phyloP scores from a whole-genome alignment of 148 eudicot species.

The Spergularia marina region DNA sequence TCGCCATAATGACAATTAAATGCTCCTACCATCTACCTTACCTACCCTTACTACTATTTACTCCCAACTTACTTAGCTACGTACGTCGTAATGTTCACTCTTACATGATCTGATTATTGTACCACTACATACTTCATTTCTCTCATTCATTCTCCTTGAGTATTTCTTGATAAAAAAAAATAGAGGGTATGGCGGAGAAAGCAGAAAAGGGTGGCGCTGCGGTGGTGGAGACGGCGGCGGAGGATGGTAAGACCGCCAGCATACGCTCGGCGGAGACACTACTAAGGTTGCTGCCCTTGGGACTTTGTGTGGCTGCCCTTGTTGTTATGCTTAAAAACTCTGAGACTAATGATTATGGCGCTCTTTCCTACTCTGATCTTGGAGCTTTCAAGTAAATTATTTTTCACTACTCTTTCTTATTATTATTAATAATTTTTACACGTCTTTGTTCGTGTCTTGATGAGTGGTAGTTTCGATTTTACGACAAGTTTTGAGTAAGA shows the following conservation, averaged over 20 bases:
- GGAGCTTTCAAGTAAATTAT: conserved; percentile 79
- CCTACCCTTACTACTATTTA: not conserved
- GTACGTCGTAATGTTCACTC: not conserved
- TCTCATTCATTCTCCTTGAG: not conserved
- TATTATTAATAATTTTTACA: no score
- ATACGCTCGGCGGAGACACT: conserved; percentile 70
- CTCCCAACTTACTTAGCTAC: not conserved
- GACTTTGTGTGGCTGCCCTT: conserved; percentile 61
- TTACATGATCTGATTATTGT: not conserved
- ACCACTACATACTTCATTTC: not conserved
- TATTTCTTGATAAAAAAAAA: no score
- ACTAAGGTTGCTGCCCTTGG: conserved; percentile 68
- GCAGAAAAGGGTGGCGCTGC: conserved; percentile 1
- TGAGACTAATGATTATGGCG: conserved; percentile 59
- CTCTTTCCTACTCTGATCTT: conserved; percentile 70
- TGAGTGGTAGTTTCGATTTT: not conserved
- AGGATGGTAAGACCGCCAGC: conserved; percentile 32
- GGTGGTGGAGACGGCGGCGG: not conserved
- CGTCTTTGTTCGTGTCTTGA: no score
- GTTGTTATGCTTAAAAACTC: conserved; percentile 77
- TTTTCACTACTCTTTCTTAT: no score
- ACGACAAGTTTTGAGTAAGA: not conserved
- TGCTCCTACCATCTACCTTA: conserved; percentile 20
- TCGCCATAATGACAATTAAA: conserved; percentile 18
- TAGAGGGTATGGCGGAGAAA: conserved; percentile 10